Evolutionary conservation across 305 asterid genomes (phyloP).

Genomic region (Solanum hybrid): DNA sequence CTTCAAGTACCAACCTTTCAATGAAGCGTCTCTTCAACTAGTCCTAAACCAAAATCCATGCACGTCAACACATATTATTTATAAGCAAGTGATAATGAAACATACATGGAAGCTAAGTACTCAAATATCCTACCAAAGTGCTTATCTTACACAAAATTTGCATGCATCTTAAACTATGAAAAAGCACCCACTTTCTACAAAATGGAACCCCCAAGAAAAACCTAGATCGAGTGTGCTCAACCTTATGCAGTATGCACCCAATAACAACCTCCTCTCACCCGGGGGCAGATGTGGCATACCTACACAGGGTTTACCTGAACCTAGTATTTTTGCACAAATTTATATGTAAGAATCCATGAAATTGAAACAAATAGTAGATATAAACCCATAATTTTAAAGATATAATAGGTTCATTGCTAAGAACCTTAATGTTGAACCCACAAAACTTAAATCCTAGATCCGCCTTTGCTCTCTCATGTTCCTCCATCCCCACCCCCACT

Average conservation of each 20-base stretch:
- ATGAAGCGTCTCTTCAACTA: background rate
- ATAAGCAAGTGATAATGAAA: background rate
- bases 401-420: background rate
- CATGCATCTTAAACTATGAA: background rate
- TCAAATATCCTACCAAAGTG: background rate
- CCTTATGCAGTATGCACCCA: background rate
- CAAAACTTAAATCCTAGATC: background rate
- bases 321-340: background rate
- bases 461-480: background rate
- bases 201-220: background rate
- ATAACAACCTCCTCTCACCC: background rate
- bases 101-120: background rate
- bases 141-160: background rate
- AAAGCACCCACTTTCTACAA: background rate
- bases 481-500: background rate
- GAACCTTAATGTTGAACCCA: background rate
- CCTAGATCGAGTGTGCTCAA: background rate
- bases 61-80: background rate
- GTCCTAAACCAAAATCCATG: constrained; percentile 5
- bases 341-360: background rate
- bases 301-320: background rate
- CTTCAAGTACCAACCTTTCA: constrained; percentile 13
- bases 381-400: background rate
- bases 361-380: background rate
- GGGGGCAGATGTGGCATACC: background rate